Evolutionary conservation across 1,139 yeast species (phyloP).

Genomic region (Martiniozyma asiatica): DNA sequence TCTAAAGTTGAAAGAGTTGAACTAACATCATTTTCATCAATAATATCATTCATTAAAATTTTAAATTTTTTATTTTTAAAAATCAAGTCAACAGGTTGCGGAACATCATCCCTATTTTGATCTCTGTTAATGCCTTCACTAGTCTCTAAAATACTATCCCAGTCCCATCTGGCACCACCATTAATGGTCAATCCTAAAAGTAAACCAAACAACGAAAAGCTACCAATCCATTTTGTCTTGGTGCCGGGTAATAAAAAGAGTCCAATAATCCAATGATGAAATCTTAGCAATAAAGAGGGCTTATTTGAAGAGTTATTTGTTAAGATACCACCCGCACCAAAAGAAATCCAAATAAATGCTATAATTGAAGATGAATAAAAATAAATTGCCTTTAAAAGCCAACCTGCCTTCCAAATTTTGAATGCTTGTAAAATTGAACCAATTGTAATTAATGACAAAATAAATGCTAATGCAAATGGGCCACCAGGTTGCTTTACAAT

Average conservation of each 20-base stretch:
- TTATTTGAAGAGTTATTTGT: too few relatives aligned
- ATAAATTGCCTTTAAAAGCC: slow-evolving; percentile 46
- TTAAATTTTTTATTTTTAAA: too few relatives aligned
- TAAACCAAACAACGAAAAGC: slow-evolving; percentile 70
- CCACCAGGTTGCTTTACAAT: slow-evolving; percentile 71
- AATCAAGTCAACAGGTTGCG: too few relatives aligned
- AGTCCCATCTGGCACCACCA: slow-evolving; percentile 90
- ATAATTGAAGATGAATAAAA: too few relatives aligned
- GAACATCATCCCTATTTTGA: too few relatives aligned
- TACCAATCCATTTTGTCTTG: slow-evolving; percentile 61
- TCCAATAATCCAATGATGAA: slow-evolving; percentile 86
- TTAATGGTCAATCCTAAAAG: slow-evolving; percentile 69
- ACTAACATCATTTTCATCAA: too few relatives aligned
- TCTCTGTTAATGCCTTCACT: slow-evolving; percentile 3
- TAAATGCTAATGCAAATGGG: slow-evolving; percentile 44
- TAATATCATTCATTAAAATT: too few relatives aligned
- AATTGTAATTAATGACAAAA: slow-evolving; percentile 32
- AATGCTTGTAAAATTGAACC: slow-evolving; percentile 68
- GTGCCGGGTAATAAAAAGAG: slow-evolving; percentile 77
- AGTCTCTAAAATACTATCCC: slow-evolving; percentile 31
- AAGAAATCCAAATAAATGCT: slow-evolving; percentile 34
- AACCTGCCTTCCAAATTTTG: slow-evolving; percentile 70
- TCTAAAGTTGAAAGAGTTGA: too few relatives aligned
- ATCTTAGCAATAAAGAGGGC: slow-evolving; percentile 59
- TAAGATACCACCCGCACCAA: slow-evolving; percentile 34